Base-by-base conservation (phyloP, 169 alveolate genomes). In the Cryptosporidium sp. region DNA sequence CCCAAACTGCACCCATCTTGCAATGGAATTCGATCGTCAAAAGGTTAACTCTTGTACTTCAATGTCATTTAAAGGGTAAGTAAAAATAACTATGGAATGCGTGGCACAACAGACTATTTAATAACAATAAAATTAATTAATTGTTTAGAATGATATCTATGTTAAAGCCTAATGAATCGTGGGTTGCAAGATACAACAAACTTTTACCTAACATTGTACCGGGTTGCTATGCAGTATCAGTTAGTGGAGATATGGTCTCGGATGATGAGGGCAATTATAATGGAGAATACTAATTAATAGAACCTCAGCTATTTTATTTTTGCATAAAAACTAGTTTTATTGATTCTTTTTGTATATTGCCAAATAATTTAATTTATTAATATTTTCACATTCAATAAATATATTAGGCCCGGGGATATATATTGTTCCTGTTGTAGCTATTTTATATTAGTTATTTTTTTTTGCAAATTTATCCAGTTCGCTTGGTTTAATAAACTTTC, bases 151-250 rank as follows among this genome's bases (percentile, higher is more conserved):
- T 95, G 71, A 93, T 95, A 55, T 93, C 97, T 12, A 87, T 95
- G n/a, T 91, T 95, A 67, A 94, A 94, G 35, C 97, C 97, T 1
- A 91, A 70, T 37, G 93, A 93, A 29, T 95, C 97, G n/a, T 95
- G 97, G 97, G 96, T 95, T 62, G 97, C 97, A 18, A 91, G 94
- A 16, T 95, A 93, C 89, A 95, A 95, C 71, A 95, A 94, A 61
- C 91, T 95, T 45, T 26, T 26, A 26, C 84, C 86, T 55, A 50
- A 80, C 84, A 26, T 73, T 41, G 58, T 91, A n/a, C 97, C 97
- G 0, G 97, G 97, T 3, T 95, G 96, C 71, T 95, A 95, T 85
- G 97, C 97, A 5, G 93, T 95, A 18, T 93, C 96, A 26, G 97
- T 95, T 26, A 93, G 91, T 58, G 97, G 97, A 6, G 97, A 94